phyloP scores from a whole-genome alignment of 148 eudicot genomes.

The Chenopodium album region DNA sequence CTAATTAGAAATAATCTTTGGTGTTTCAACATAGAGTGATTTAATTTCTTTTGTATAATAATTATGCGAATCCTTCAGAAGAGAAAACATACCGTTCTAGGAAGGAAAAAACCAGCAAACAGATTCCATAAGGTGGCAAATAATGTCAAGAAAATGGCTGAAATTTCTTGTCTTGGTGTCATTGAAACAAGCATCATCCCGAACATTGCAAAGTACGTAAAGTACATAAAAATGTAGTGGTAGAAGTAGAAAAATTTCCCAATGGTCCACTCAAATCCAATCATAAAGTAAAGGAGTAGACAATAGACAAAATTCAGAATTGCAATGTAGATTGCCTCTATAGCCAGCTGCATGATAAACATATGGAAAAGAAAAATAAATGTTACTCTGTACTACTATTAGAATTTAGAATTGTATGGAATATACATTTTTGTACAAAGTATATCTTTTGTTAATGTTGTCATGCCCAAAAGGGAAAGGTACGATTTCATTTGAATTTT shows the following conservation, averaged over 20 bases:
- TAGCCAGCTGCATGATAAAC: slow-evolving; percentile 30
- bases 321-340: slow-evolving; percentile 45
- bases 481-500: too few relatives aligned
- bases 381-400: too few relatives aligned
- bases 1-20: too few relatives aligned
- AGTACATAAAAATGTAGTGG: slow-evolving; percentile 48
- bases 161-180: slow-evolving; percentile 51
- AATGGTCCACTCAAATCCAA: too few relatives aligned
- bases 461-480: too few relatives aligned
- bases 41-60: too few relatives aligned
- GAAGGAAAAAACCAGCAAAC: slow-evolving; percentile 58
- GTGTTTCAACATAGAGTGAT: too few relatives aligned
- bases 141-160: slow-evolving; percentile 46
- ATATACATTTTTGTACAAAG: too few relatives aligned
- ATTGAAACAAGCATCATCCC: slow-evolving; percentile 66
- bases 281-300: slow-evolving; percentile 23
- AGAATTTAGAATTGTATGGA: too few relatives aligned
- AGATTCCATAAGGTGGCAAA: slow-evolving; percentile 63
- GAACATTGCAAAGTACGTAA: slow-evolving; percentile 49
- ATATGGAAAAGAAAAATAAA: too few relatives aligned
- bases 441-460: too few relatives aligned
- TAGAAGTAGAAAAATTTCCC: slow-evolving; percentile 37
- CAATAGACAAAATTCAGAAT: slow-evolving; percentile 40
- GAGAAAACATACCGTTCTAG: slow-evolving; percentile 37
- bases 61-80: too few relatives aligned